Base-by-base conservation (phyloP, 2,329 filamentous ascomycete species). In the Trichoderma sp. region DNA sequence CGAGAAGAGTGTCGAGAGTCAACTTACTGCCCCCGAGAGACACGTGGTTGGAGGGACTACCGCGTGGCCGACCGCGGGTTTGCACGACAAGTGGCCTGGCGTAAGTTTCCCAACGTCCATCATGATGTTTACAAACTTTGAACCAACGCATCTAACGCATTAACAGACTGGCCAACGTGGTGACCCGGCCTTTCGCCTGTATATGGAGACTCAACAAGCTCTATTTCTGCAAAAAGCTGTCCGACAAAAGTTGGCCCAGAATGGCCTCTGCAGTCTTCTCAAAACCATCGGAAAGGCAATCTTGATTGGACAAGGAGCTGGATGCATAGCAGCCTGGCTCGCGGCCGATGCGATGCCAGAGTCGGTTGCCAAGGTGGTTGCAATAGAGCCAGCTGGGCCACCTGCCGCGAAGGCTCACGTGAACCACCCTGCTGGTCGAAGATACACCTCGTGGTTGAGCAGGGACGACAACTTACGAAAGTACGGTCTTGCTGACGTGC, bases 331-430 rank as follows among this genome's bases (percentile, higher is more conserved):
- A 68, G 80, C 78, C 9, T 85, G 80, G 80, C 77, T 83, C 9
- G 78, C 83, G 9, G 83, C 81, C 2, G 86, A 89, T 70, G 74
- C 76, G 2, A 73, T 80, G 4, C 85, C 86, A 0, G 70, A 80
- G 0, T 75, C 83, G 0, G 81, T 87, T 2, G 80, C 80, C 22
- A 81, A 76, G 0, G 80, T 87, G 22, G 74, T 89, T 1, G 78
- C 81, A 1, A 69, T 89, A 13, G 86, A 88, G 71, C 86, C 86
- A 0, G 73, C 77, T 4, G 86, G 86, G 0, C 85, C 86, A 1
- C 85, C 84, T 0, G 86, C 84, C 70, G 78, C 76, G 12, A 71
- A 63, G 1, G 69, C 71, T 2, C 60, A 64, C 12, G 39, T 64
- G 0, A 69, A 59, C 8, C 39, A 7, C 27, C 42, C 15, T 10